Base-by-base conservation (phyloP, 2,329 filamentous ascomycete genomes). In the Cyphellophora attinorum region DNA sequence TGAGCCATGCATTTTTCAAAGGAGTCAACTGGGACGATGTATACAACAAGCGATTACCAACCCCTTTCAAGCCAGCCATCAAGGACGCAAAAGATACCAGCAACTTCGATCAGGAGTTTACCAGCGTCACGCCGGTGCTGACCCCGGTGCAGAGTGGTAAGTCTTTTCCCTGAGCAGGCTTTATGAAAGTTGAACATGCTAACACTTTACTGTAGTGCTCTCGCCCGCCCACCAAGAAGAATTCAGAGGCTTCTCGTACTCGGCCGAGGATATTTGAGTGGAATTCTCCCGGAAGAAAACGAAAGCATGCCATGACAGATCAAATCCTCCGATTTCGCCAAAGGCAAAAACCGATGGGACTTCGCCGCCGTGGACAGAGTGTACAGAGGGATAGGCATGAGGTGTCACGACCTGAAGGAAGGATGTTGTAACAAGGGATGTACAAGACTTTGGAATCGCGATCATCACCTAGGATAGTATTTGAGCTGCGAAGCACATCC, bases 211-310 rank as follows among this genome's bases (percentile, higher is more conserved):
- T 28, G 28, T 48, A 94, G 91, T 98, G 29, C 73, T 98, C 45
- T 93, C 89, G 17, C 91, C 96, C 68, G 85, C 86, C 28, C 96
- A 96, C 88, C 91, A 98, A 66, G 91, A 98, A 67, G 88, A 98
- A 60, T 98, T 98, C 81, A 79, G 91, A 40, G 91, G 91, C 47
- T 98, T 98, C 68, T 96, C 89, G 16, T 98, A 98, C 64, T 91
- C 85, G 34, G 84, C 85, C 41, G 86, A 94, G 60, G 93, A 93
- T 63, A 81, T 81, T 42, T 88, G 60, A 68, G 27, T 12, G n/a
- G n/a, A n/a, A n/a, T n/a, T n/a, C n/a, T n/a, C n/a, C n/a, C n/a
- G n/a, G n/a, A n/a, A n/a, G n/a, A n/a, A n/a, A n/a, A n/a, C n/a
- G n/a, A n/a, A n/a, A n/a, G n/a, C n/a, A n/a, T n/a, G n/a, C n/a